Percentiles rank a stretch among this genome's conserved stretches.
Conservation (phyloP, 129 eudicot genomes). For the Oenanthe sinensis region DNA sequence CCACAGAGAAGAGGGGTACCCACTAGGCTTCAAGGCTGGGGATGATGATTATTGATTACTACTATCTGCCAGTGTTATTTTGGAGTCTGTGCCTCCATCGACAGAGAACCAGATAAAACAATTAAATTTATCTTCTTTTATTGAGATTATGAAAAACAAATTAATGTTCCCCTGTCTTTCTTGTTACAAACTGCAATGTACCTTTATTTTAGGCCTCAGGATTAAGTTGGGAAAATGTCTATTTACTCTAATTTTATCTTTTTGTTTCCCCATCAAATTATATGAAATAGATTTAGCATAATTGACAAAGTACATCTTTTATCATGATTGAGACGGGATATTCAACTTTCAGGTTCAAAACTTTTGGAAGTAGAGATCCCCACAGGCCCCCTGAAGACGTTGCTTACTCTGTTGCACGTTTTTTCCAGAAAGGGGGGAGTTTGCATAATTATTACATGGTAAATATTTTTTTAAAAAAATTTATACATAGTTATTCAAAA, state of each 20-base stretch:
- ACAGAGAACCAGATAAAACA: background rate
- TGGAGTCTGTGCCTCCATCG: background rate
- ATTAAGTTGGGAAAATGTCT: background rate
- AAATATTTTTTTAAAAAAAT: background rate
- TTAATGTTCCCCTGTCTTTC: background rate
- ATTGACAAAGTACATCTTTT: background rate
- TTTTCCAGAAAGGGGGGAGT: slow-evolving; percentile 94
- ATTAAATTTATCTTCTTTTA: background rate
- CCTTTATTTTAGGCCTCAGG: background rate
- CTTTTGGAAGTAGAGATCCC: slow-evolving; percentile 88
- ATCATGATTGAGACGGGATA: background rate
- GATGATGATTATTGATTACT: background rate
- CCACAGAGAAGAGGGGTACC: background rate
- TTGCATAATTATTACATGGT: slow-evolving; percentile 94
- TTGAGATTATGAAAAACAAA: background rate
- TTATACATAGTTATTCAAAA: background rate
- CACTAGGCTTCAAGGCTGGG: background rate
- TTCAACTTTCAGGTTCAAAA: slow-evolving; percentile 58
- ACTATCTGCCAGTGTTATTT: background rate
- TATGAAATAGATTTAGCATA: background rate
- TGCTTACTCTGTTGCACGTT: slow-evolving; percentile 90
- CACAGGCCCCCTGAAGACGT: slow-evolving; percentile 95
- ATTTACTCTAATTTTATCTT: background rate
- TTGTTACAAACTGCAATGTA: background rate
- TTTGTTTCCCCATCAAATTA: background rate